These are phyloP conservation scores for Dactylellina leptospora DNA, from an alignment of 2,329 filamentous ascomycete species.

Conservation along the genomic window DNA sequence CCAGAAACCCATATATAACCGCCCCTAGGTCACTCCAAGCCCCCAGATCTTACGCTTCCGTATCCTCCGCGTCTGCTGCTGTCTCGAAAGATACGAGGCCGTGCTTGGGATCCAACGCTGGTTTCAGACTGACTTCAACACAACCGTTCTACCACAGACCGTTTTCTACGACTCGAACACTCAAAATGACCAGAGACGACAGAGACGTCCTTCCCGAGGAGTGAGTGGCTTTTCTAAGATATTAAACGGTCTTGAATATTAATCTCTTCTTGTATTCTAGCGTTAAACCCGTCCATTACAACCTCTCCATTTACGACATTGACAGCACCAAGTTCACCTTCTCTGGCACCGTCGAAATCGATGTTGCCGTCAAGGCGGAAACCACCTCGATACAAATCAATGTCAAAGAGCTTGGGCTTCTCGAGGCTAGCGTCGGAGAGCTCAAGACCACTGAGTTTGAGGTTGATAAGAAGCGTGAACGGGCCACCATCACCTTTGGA, in stretches of 20 bases:
- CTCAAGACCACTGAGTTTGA: conserved; percentile 70
- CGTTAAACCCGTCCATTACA: conserved; percentile 86
- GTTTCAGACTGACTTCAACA: conserved; percentile 15
- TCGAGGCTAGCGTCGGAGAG: conserved; percentile 71
- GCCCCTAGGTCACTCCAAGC: conserved; percentile 10
- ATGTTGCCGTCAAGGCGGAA: conserved; percentile 74
- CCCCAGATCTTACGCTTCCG: neutral
- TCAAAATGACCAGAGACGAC: conserved; percentile 49
- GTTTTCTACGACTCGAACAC: conserved; percentile 6
- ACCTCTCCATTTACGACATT: conserved; percentile 80
- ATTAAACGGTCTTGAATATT: neutral
- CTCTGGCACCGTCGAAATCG: conserved; percentile 84
- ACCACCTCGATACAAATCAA: conserved; percentile 85
- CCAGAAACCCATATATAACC: conserved; percentile 39
- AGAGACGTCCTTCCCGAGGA: conserved; percentile 52
- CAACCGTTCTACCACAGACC: neutral
- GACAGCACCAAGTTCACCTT: conserved; percentile 80
- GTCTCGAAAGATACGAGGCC: conserved; percentile 9
- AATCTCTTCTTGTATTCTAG: conserved; percentile 59
- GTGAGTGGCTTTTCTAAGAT: conserved; percentile 15
- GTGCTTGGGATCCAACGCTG: neutral
- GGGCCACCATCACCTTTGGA: conserved; percentile 79
- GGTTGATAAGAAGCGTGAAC: conserved; percentile 85
- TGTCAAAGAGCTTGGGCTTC: conserved; percentile 81
- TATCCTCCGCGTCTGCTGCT: neutral